phyloP scores from a whole-genome alignment of 768 basidiomycete genomes.

The Coprinopsis sp. region DNA sequence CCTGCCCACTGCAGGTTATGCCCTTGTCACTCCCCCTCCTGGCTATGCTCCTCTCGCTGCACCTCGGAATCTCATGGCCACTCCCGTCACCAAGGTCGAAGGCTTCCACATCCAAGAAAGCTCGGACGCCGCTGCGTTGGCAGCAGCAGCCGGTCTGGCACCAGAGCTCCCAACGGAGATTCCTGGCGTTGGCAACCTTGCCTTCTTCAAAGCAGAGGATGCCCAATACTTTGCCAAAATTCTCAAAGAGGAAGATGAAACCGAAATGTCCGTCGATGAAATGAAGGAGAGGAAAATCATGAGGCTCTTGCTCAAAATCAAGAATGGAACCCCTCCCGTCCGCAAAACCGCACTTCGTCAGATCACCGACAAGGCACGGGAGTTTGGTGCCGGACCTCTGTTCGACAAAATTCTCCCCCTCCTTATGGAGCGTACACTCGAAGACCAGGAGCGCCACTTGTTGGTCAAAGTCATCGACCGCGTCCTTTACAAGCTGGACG shows the following conservation, averaged over 20 bases:
- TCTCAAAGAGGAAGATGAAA: conserved; percentile 92
- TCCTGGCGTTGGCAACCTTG: conserved; percentile 92
- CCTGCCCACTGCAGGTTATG: conserved; percentile 82
- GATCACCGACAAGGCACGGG: conserved; percentile 98
- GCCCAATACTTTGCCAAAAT: conserved; percentile 98
- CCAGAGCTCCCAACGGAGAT: conserved; percentile 96
- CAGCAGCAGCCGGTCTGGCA: conserved; percentile 87
- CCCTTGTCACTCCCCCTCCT: conserved; percentile 88
- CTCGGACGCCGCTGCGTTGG: conserved; percentile 82
- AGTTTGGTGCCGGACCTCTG: conserved; percentile 95
- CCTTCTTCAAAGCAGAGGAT: conserved; percentile 98
- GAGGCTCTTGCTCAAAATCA: conserved; percentile 96
- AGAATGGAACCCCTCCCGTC: conserved; percentile 98
- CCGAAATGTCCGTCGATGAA: conserved; percentile 88
- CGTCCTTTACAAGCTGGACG: conserved; percentile 97
- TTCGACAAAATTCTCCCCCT: conserved; percentile 98
- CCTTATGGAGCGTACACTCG: conserved; percentile 95
- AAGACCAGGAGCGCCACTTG: conserved; percentile 97
- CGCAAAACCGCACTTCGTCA: conserved; percentile 96
- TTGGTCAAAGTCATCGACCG: conserved; percentile 99
- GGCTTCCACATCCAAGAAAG: conserved; percentile 98
- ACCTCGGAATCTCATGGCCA: conserved; percentile 58
- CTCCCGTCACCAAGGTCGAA: conserved; percentile 53
- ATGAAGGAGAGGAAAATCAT: conserved; percentile 99
- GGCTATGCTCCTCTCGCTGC: conserved; percentile 82